A percentile compares a stretch with the other conserved stretches of the same genome.
These are phyloP conservation scores for Umbelopsis sp. DNA, from an alignment of 192 early-diverging fungal species.

Conservation along the genomic window DNA sequence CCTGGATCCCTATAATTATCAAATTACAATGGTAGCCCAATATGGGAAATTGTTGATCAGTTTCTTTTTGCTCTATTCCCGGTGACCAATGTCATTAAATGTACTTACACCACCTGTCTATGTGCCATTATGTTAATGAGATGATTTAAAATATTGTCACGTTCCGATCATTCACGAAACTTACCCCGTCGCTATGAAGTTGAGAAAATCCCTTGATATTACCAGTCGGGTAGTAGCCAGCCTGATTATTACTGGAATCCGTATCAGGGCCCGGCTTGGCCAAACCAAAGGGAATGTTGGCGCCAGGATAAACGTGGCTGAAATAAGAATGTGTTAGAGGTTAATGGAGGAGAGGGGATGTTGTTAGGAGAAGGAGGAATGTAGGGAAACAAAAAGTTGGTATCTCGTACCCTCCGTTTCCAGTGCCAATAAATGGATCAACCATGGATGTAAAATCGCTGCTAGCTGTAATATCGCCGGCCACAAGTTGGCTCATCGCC, in stretches of 20 bases:
- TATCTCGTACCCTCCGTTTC: conserved; percentile 1
- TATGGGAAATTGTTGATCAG: neutral
- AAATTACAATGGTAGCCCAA: neutral
- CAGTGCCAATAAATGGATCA: conserved; percentile 14
- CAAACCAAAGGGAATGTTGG: conserved; percentile 34
- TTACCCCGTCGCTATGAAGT: conserved; percentile 26
- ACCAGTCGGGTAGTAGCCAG: conserved; percentile 31
- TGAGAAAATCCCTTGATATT: conserved; percentile 32
- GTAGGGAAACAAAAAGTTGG: too few species aligned
- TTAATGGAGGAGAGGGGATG: neutral
- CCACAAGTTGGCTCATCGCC: neutral
- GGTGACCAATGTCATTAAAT: neutral
- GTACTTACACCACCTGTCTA: conserved; percentile 14
- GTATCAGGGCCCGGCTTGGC: conserved; percentile 39
- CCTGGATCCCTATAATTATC: conserved; percentile 1
- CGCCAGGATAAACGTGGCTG: conserved; percentile 22
- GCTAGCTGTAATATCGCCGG: neutral
- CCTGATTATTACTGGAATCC: conserved; percentile 22
- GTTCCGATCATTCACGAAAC: neutral
- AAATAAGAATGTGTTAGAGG: neutral
- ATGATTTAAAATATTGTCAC: neutral
- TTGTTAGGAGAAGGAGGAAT: too few species aligned
- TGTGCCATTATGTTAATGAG: neutral
- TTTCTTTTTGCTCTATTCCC: neutral
- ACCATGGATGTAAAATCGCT: conserved; percentile 9